Conservation (phyloP, 2,329 filamentous ascomycete genomes). For the Parascedosporium putredinis region DNA sequence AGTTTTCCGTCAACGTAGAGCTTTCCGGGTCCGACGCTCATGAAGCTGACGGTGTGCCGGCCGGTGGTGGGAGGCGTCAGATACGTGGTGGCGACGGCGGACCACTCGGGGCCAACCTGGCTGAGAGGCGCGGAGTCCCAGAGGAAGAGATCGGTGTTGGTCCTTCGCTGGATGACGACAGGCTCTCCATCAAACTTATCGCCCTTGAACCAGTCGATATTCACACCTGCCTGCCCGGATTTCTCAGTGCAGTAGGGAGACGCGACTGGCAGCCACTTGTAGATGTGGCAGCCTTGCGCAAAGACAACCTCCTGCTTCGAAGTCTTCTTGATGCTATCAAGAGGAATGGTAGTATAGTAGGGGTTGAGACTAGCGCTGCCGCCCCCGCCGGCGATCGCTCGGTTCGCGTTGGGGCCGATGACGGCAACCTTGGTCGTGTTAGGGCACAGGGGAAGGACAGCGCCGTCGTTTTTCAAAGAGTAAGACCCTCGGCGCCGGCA, state of each 20-base stretch:
- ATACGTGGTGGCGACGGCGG: conserved; percentile 49
- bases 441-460: conserved; percentile 46
- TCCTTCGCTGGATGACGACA: conserved; percentile 45
- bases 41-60: conserved; percentile 56
- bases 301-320: conserved; percentile 47
- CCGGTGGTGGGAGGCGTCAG: conserved; percentile 49
- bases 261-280: conserved; percentile 56
- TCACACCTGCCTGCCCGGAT: conserved; percentile 48
- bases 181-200: conserved; percentile 51
- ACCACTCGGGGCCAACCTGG: conserved; percentile 52
- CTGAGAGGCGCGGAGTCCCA: conserved; percentile 57
- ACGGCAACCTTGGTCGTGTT: conserved; percentile 50
- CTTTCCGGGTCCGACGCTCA: conserved; percentile 54
- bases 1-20: conserved; percentile 50
- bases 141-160: conserved; percentile 57
- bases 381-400: conserved; percentile 56
- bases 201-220: conserved; percentile 53
- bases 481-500: conserved; percentile 52
- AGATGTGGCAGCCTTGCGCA: conserved; percentile 51
- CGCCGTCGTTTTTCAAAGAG: conserved; percentile 53
- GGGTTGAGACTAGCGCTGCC: conserved; percentile 59
- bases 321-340: conserved; percentile 48
- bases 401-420: conserved; percentile 57
- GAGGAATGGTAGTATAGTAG: conserved; percentile 56
- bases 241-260: conserved; percentile 47